Base-by-base conservation (phyloP, 208 protist genomes). In the Novymonas esmeraldas region DNA sequence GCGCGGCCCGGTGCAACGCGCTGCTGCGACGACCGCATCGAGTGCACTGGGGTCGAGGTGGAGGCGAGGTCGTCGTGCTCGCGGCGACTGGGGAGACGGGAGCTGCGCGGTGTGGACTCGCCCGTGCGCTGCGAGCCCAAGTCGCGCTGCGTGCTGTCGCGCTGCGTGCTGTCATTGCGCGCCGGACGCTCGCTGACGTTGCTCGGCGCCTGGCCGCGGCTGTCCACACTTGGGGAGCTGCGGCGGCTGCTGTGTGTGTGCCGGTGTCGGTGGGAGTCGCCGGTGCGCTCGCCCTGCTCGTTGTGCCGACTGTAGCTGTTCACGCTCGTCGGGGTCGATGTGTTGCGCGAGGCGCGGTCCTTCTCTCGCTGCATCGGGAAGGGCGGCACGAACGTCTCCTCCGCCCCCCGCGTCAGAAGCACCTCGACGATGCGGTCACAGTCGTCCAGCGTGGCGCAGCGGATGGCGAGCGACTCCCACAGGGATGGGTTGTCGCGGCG, bases 381-480 rank as follows among this genome's bases (percentile, higher is more conserved):
- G n/a, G 74, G 81, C 0, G 76, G 78, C 18, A 49, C 50, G 29
- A 65, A 60, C 14, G 68, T 33, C 24, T 80, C 73, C 74, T 83
- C 72, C 0, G 87, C 87, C 45, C 65, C 57, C 33, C 85, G 79
- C 22, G 63, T 62, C 20, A 81, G 61, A 45, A 95, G 76, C 2
- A 78, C 85, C 34, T 81, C 65, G 6, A 82, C 78, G 31, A 87
- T 69, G 20, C 51, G 70, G 46, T 83, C 79, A 66, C 79, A 84
- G 16, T 57, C 80, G 6, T 72, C 64, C 18, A 48, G 31, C 11
- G 64, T 59, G 44, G n/a, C 48, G 36, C 85, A 87, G 56, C 79
- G 61, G 41, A 95, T 55, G 28, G 78, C 79, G 34, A 95, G 56
- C 7, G 58, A 45, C 51, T 76, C 64, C 89, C 89, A 95, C 45